A percentile compares a stretch with the other conserved stretches of the same genome.
Evolutionary conservation across 176 grass and related monocot species (phyloP).

Genomic region (Ananas comosus): DNA sequence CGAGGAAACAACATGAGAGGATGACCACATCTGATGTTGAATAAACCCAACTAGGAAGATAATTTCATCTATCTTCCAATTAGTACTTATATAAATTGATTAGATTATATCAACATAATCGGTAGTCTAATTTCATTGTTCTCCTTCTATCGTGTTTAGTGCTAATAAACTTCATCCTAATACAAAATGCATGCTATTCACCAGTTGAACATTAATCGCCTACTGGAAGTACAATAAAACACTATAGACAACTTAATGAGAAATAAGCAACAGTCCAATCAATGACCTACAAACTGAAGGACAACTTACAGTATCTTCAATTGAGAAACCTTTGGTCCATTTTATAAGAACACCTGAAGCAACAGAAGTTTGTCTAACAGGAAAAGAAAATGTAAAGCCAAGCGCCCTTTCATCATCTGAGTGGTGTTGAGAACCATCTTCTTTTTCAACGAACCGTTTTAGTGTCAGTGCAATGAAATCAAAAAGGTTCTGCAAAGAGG

Average conservation of each 20-base stretch:
- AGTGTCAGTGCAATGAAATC: slow-evolving; percentile 51
- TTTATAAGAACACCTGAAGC: slow-evolving; percentile 69
- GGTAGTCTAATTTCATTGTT: too few relatives aligned
- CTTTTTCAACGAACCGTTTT: slow-evolving; percentile 63
- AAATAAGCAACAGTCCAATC: neutral
- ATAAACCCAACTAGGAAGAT: too few relatives aligned
- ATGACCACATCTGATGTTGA: too few relatives aligned
- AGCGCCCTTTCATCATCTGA: slow-evolving; percentile 39
- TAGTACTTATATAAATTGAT: too few relatives aligned
- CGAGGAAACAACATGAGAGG: too few relatives aligned
- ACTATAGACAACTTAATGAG: neutral
- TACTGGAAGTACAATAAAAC: neutral
- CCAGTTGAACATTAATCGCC: too few relatives aligned
- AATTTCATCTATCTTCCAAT: too few relatives aligned
- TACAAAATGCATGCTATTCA: too few relatives aligned
- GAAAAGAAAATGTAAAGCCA: slow-evolving; percentile 97
- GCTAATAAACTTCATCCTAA: too few relatives aligned
- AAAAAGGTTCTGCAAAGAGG: slow-evolving; percentile 61
- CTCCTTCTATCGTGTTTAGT: too few relatives aligned
- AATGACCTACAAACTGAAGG: neutral
- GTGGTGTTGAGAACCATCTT: slow-evolving; percentile 20
- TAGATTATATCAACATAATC: too few relatives aligned
- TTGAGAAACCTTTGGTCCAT: slow-evolving; percentile 83
- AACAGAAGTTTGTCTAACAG: slow-evolving; percentile 63
- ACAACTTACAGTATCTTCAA: slow-evolving; percentile 76